Evolutionary conservation across 2,329 filamentous ascomycete genomes (phyloP), one percentile per base, ranked within the genome.

Genomic region (Curvularia spicifera): DNA sequence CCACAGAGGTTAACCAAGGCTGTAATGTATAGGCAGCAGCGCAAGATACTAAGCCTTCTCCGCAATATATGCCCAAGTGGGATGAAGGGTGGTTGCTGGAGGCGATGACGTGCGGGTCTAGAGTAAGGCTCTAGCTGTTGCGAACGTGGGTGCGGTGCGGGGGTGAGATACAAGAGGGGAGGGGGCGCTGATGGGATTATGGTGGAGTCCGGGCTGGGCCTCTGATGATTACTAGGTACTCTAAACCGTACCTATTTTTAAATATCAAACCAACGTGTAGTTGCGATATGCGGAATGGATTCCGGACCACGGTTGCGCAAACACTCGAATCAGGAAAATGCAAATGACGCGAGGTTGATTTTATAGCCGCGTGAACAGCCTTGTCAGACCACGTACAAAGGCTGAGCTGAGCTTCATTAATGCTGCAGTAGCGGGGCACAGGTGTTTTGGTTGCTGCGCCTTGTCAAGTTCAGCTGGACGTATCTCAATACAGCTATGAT

Each of bases 391-490:
- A 29, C 5, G 35, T 29, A n/a, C 42, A 51, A 47, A 40, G 51
- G 57, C 42, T 49, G 60, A 53, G 57, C 46, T 60, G 47, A 54
- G 33, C 35, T 60, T 45, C 18, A 40, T 60, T 44, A 13, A 44
- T 46, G 29, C 22, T 52, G 29, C 39, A 24, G 53, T 52, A 47
- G 53, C 39, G 51, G 61, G 61, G 59, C 53, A 59, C 40, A 57
- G 42, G 18, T 26, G 6, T 28, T 28, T 18, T 31, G 28, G 6
- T 31, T 57, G 64, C 64, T 64, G 61, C 61, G 61, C 63, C 61
- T 57, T 54, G 40, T 52, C 45, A 13, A 29, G 13, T 26, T 56
- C 57, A 57, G 50, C 45, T 61, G 44, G 31, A 51, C 39, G 46
- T 51, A 40, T 55, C 26, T 35, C 29, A 53, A 26, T 15, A 58